Base-by-base conservation (phyloP, 2,329 filamentous ascomycete species). In the Herpotrichia juniperi region DNA sequence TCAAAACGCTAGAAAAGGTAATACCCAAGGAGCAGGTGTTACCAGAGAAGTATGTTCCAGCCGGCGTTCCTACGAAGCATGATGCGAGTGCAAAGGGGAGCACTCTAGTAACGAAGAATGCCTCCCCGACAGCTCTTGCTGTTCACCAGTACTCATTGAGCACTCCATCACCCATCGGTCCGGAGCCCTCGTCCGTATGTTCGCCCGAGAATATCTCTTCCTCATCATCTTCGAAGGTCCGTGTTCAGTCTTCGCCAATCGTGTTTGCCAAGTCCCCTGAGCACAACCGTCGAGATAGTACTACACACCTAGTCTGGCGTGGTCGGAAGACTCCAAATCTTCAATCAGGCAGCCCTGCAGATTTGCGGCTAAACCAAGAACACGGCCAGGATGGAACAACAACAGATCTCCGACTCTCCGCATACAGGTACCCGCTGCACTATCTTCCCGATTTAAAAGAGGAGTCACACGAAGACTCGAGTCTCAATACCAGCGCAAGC, bases 391-490 rank as follows among this genome's bases (percentile, higher is more conserved):
- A 71, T 17, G 63, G 67, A n/a, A 65, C 61, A 14, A 69, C 67
- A 12, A 73, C 71, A 14, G 64, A 72, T 48, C 51, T 74, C 28
- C 66, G 67, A 46, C 47, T 71, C 24, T 67, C 67, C 10, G 47
- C 56, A 19, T 71, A 66, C 42, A 57, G 60, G 44, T 74, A 77
- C 55, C 60, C 73, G 10, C 42, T 62, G 37, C 62, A 63, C 26
- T 63, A 75, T 62, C 69, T 80, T 14, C 74, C 77, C 11, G 76
- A 76, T 40, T 61, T 80, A 26, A 80, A 79, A 49, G 78, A 80
- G 56, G 78, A 80, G 52, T 78, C 77, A 16, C 70, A 77, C 40
- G 77, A 80, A 46, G 77, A 78, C 52, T 75, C 77, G 55, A 77
- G 76, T 51, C 57, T 74, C 30, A 71, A 75, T 34, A 71, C 64